Conservation (phyloP, 1,284 basidiomycete species). For the Taiwanofungus camphoratus region DNA sequence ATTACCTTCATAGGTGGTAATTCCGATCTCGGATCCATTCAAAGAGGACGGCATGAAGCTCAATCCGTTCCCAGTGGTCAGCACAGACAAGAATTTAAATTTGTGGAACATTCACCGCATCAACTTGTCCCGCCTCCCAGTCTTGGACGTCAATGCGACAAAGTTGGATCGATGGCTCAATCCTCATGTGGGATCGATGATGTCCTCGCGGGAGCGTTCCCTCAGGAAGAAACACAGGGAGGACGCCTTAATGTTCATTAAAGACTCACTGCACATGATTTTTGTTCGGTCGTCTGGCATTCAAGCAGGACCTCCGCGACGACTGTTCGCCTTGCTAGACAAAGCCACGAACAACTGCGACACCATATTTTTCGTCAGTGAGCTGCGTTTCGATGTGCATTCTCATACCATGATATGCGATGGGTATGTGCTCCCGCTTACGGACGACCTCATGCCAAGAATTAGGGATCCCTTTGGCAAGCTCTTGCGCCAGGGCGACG, state of each 20-base stretch:
- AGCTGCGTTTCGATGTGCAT: conserved; percentile 38
- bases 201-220: conserved; percentile 28
- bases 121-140: conserved; percentile 33
- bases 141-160: conserved; percentile 17
- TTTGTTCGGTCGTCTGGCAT: conserved; percentile 24
- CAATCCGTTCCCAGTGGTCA: conserved; percentile 30
- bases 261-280: conserved; percentile 28
- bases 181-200: conserved; percentile 25
- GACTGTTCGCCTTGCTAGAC: conserved; percentile 29
- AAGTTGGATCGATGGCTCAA: conserved; percentile 25
- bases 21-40: conserved; percentile 22
- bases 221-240: conserved; percentile 12
- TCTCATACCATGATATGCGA: conserved; percentile 42
- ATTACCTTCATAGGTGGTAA: conserved; percentile 22
- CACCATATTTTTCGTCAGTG: conserved; percentile 35
- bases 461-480: conserved; percentile 3
- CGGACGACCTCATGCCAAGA: conserved; percentile 15
- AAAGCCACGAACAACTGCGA: conserved; percentile 21
- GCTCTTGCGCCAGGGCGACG: conserved; percentile 9
- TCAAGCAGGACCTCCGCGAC: conserved; percentile 6
- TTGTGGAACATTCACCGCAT: conserved; percentile 39
- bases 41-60: conserved; percentile 21
- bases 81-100: conserved; percentile 15
- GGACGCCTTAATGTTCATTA: conserved; percentile 27
- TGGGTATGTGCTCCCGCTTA: conserved; percentile 36